Conservation (phyloP, 352 stramenopile species). For the Phytopythium cucurbitacearum region DNA sequence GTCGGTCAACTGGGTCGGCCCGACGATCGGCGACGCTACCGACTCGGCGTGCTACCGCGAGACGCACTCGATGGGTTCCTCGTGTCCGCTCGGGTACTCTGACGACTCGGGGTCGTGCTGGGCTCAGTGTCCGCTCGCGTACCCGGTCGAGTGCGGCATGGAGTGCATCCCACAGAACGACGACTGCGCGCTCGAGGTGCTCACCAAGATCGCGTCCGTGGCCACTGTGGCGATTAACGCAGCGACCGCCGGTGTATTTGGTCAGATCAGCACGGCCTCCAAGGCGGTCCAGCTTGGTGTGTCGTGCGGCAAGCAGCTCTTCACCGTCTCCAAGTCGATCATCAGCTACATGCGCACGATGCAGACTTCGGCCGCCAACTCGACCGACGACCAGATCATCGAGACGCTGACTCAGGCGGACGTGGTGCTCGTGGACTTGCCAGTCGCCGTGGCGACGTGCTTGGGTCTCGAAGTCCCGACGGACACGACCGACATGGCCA, state of each 20-base stretch:
- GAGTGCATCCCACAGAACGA: constrained; percentile 72
- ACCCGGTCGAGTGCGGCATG: constrained; percentile 64
- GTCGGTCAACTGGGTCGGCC: constrained; percentile 24
- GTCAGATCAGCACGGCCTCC: constrained; percentile 30
- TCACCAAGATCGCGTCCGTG: constrained; percentile 43
- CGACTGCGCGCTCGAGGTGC: constrained; percentile 44
- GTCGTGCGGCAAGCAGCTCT: constrained; percentile 46
- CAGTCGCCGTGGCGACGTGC: constrained; percentile 39
- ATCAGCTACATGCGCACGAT: constrained; percentile 6
- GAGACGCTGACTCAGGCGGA: constrained; percentile 24
- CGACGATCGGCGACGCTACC: constrained; percentile 10
- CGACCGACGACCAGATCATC: constrained; percentile 45
- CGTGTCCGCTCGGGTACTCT: constrained; percentile 31
- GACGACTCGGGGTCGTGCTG: constrained; percentile 54
- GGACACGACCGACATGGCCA: background rate
- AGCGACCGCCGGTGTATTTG: constrained; percentile 50
- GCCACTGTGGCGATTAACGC: constrained; percentile 45
- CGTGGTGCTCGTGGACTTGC: constrained; percentile 25
- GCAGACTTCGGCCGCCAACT: constrained; percentile 19
- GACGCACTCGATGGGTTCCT: constrained; percentile 26
- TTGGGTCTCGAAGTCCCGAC: constrained; percentile 12
- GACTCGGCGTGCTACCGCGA: constrained; percentile 52
- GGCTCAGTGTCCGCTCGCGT: constrained; percentile 66
- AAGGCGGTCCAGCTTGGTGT: constrained; percentile 38
- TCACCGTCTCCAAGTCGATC: constrained; percentile 6